phyloP scores from a whole-genome alignment of 2,329 filamentous ascomycete genomes.

The Claviceps spartinae region DNA sequence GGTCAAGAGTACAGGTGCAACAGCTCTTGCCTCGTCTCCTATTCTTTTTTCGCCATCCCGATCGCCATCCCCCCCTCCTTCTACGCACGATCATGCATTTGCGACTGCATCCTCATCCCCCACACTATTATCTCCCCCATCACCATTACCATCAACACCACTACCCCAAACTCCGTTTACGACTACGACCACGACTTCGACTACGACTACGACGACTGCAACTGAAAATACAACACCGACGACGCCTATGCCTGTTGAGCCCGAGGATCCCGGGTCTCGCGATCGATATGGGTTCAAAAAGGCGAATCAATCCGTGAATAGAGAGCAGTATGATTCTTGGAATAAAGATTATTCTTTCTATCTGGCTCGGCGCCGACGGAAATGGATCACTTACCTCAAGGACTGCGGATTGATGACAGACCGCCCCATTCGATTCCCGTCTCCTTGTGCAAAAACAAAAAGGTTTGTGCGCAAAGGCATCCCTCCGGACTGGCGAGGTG shows the following conservation, averaged over 20 bases:
- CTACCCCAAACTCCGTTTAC: constrained; percentile 3
- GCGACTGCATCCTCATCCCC: background rate
- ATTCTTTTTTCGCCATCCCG: constrained; percentile 6
- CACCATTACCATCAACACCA: constrained; percentile 6
- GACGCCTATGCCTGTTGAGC: constrained; percentile 13
- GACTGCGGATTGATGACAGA: constrained; percentile 62
- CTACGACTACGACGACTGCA: background rate
- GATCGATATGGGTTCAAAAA: constrained; percentile 93
- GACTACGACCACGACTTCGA: background rate
- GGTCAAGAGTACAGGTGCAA: constrained; percentile 4
- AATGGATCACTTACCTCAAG: constrained; percentile 69
- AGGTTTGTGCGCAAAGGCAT: constrained; percentile 87
- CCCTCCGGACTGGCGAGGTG: constrained; percentile 85
- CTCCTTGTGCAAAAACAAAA: constrained; percentile 70
- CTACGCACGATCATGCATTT: background rate
- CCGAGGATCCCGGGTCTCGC: constrained; percentile 39
- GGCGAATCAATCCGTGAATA: constrained; percentile 61
- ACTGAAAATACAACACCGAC: background rate
- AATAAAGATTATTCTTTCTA: constrained; percentile 61
- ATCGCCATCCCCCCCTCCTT: background rate
- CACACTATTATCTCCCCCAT: constrained; percentile 5
- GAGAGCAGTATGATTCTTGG: constrained; percentile 73
- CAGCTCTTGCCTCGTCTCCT: background rate
- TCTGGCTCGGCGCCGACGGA: constrained; percentile 58
- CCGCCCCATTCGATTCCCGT: constrained; percentile 63